Conservation (phyloP, 306 rosid species). For the Ziziphus jujuba region DNA sequence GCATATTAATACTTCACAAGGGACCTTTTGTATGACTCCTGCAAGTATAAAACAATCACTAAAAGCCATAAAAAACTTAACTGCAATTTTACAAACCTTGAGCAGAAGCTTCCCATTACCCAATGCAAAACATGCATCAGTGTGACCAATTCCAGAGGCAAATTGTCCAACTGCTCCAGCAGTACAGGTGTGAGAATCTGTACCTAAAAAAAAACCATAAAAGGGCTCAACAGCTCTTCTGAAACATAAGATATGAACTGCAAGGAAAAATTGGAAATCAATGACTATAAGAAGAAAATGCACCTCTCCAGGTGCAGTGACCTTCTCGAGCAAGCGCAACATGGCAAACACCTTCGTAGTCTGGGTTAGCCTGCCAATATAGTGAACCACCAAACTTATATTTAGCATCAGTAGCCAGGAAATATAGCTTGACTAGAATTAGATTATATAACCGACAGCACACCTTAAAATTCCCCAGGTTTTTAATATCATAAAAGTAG, state of each 20-base stretch:
- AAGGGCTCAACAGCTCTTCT: conserved; percentile 17
- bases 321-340: conserved; percentile 99
- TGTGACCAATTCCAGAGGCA: conserved; percentile 93
- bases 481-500: conserved; percentile 93
- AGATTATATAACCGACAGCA: no score
- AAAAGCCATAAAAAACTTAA: no score
- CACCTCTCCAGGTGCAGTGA: conserved; percentile 99
- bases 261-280: no score
- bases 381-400: conserved; percentile 14
- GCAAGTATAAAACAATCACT: no score
- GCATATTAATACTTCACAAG: no score
- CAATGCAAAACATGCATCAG: conserved; percentile 89
- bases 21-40: no score
- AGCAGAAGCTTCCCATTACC: conserved; percentile 91
- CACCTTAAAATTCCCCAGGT: conserved; percentile 85
- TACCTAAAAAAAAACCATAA: conserved; percentile 55
- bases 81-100: conserved; percentile 66
- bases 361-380: conserved; percentile 84
- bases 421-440: no score
- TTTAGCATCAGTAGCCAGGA: no score
- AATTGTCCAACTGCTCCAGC: conserved; percentile 99
- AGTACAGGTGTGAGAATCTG: conserved; percentile 96
- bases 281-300: not conserved
- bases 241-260: conserved; percentile 17
- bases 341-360: conserved; percentile 96